Percentiles rank a stretch among this genome's conserved stretches.
These are phyloP conservation scores for Akanthomyces dipterigenus DNA, from an alignment of 2,329 filamentous ascomycete species.

Conservation along the genomic window DNA sequence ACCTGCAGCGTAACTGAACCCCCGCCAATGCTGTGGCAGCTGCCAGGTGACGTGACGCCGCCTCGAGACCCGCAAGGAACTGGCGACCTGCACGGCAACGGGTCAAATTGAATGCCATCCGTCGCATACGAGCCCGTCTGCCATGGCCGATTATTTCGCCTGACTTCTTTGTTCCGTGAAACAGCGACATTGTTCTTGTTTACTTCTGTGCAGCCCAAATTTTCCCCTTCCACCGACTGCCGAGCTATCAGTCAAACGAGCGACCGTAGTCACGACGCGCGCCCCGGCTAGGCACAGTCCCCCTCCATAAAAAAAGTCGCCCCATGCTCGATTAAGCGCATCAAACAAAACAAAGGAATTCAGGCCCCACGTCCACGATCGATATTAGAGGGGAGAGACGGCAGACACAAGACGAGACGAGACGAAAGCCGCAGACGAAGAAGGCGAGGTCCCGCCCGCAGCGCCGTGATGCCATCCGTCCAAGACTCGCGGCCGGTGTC, in stretches of 20 bases:
- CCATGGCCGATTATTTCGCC: not conserved
- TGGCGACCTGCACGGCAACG: not conserved
- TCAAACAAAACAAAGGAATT: slow-evolving; percentile 8
- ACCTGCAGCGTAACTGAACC: not conserved
- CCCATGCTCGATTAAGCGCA: not conserved
- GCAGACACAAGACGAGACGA: not conserved
- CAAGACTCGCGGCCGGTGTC: slow-evolving; percentile 33
- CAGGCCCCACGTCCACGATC: not conserved
- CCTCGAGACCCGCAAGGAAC: slow-evolving; percentile 7
- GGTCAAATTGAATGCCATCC: not conserved
- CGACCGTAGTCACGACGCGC: not conserved
- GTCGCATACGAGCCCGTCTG: not conserved
- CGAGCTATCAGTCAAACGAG: not conserved
- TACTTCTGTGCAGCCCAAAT: too few species aligned
- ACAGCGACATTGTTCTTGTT: not conserved
- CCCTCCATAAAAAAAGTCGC: slow-evolving; percentile 2
- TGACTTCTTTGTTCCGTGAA: not conserved
- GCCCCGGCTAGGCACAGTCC: not conserved
- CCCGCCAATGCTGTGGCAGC: not conserved
- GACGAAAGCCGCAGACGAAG: not conserved
- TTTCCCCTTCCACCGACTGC: not conserved
- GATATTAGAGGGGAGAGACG: slow-evolving; percentile 5
- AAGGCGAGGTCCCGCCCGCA: not conserved
- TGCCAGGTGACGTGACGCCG: slow-evolving; percentile 10
- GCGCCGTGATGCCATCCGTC: slow-evolving; percentile 25